Conservation (phyloP, 2,329 filamentous ascomycete genomes). For the Ustulina deusta region DNA sequence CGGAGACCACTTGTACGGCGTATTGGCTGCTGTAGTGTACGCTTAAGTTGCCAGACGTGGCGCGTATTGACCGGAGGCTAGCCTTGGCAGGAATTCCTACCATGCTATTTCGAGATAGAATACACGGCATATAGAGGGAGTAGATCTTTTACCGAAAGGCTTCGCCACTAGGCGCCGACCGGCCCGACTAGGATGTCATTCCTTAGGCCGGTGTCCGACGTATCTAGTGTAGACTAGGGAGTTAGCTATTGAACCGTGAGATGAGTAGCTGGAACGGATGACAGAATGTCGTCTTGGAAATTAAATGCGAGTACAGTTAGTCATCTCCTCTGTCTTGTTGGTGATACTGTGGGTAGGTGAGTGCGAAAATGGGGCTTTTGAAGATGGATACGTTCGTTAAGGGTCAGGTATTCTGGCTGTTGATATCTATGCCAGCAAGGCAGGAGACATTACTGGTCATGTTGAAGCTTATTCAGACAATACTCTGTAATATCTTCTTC, state of each 20-base stretch:
- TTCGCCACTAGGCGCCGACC: slow-evolving; percentile 13
- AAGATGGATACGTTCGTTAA: background rate
- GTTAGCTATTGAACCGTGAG: slow-evolving; percentile 9
- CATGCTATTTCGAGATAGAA: slow-evolving; percentile 30
- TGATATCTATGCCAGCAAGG: slow-evolving; percentile 6
- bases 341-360: background rate
- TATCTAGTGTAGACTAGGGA: background rate
- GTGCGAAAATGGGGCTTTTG: background rate
- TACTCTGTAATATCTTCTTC: slow-evolving; percentile 4
- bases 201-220: slow-evolving; percentile 17
- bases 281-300: slow-evolving; percentile 9
- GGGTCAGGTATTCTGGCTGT: slow-evolving; percentile 22
- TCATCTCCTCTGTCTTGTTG: background rate
- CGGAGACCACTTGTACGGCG: slow-evolving; percentile 1
- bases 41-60: background rate
- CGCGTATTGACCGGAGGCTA: background rate
- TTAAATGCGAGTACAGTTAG: slow-evolving; percentile 23
- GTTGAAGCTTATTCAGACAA: slow-evolving; percentile 35
- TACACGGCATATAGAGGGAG: slow-evolving; percentile 19
- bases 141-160: slow-evolving; percentile 24
- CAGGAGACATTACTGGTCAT: slow-evolving; percentile 18
- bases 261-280: slow-evolving; percentile 4
- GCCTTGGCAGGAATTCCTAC: slow-evolving; percentile 8
- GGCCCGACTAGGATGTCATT: slow-evolving; percentile 31
- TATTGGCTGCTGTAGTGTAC: background rate